Base-by-base conservation (phyloP, 2,329 filamentous ascomycete species). In the Xylariales sp. region DNA sequence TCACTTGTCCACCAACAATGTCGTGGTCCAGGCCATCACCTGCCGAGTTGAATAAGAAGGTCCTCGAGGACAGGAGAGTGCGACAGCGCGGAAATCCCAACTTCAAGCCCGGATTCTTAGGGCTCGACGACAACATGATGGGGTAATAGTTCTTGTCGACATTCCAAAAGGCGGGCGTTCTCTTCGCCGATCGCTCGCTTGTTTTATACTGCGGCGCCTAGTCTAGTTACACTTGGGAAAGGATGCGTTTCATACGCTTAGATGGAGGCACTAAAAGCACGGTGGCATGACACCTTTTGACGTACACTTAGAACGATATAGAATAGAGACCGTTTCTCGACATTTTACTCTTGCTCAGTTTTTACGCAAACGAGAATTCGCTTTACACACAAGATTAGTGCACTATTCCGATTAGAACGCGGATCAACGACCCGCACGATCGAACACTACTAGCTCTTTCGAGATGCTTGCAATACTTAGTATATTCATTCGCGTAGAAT, bases 1-100 rank as follows among this genome's bases (percentile, higher is more conserved):
- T 34, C 65, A n/a, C 45, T 61, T 68, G 0, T 68, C 65, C 12
- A 68, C 54, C 41, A 59, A 68, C 55, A 68, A 68, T 16, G 65
- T 68, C n/a, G 60, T 64, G 7, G 65, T 68, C 7, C 1, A 60
- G 32, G 54, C 60, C 10, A 64, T 68, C 54, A 54, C 49, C 36
- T 68, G 65, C 61, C 50, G 50, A n/a, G n/a, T 56, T 9, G 65
- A 68, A 56, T 68, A 65, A 45, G 14, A 30, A 6, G 48, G 2
- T 7, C 10, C 10, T 34, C 14, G 23, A 43, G 23, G 45, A 58
- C 52, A 5, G 5, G 28, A 0, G 28, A 30, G 45, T 30, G 23
- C 4, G 46, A 1, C 34, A 28, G 23, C 23, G 23, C 23, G 23
- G 23, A 23, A 23, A 30, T 23, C 16, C 49, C 45, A n/a, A n/a